Conservation (phyloP, 2,329 filamentous ascomycete species). For the Neurospora sp. region DNA sequence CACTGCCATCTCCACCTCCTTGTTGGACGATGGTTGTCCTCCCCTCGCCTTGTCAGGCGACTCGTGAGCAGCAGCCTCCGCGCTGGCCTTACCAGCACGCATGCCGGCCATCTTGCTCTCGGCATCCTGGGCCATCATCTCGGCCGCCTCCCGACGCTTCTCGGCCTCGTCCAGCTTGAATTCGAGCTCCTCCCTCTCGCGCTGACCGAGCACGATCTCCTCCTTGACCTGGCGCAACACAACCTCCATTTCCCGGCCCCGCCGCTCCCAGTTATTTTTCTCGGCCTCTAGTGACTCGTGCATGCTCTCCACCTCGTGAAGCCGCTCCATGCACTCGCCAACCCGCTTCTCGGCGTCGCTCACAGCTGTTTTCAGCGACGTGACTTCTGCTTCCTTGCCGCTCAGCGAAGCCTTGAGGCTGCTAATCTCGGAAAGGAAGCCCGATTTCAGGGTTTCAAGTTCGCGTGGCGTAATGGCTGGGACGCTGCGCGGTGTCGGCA, state of each 20-base stretch:
- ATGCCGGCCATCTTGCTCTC: conserved; percentile 67
- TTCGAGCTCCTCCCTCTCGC: conserved; percentile 71
- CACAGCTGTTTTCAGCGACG: conserved; percentile 77
- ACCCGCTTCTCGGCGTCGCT: conserved; percentile 86
- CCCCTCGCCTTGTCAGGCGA: conserved; percentile 23
- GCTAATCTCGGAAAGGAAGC: conserved; percentile 84
- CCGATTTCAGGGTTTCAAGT: conserved; percentile 83
- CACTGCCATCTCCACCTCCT: conserved; percentile 72
- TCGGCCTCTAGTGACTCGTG: conserved; percentile 66
- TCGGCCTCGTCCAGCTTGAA: conserved; percentile 69
- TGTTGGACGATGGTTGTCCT: conserved; percentile 20
- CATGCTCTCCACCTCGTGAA: conserved; percentile 64
- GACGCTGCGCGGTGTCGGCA: conserved; percentile 83
- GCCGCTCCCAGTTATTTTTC: conserved; percentile 72
- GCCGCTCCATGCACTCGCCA: conserved; percentile 71
- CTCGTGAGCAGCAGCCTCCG: conserved; percentile 22
- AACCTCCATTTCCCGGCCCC: conserved; percentile 75
- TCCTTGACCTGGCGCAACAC: conserved; percentile 71
- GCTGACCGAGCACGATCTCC: conserved; percentile 67
- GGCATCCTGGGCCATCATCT: conserved; percentile 66
- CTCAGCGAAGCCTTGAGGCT: conserved; percentile 85
- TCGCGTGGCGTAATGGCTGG: conserved; percentile 87
- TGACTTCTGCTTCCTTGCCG: conserved; percentile 86
- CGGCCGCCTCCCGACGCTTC: conserved; percentile 60
- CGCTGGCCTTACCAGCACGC: conserved; percentile 48